Percentiles rank a stretch among this genome's conserved stretches.
These are phyloP conservation scores for Septoria linicola DNA, from an alignment of 2,329 filamentous ascomycete species.

Conservation along the genomic window DNA sequence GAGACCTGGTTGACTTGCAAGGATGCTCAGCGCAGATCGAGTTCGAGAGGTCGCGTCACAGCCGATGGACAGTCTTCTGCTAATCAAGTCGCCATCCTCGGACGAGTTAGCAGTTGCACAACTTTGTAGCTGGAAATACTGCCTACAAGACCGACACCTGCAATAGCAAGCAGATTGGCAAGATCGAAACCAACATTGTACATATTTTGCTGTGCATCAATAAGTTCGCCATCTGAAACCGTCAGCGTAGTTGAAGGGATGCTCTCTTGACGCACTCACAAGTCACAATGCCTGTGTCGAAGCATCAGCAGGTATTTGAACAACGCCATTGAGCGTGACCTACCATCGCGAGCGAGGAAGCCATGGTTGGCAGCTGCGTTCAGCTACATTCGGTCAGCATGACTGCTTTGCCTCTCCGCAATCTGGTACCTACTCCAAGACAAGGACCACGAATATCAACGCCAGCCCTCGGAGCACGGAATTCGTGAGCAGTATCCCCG, in stretches of 20 bases:
- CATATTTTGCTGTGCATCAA: conserved; percentile 46
- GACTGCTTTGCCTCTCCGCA: no score
- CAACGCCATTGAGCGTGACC: no score
- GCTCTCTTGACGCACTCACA: no score
- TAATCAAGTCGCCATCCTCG: conserved; percentile 29
- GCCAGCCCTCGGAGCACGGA: conserved; percentile 36
- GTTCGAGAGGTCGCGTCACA: conserved; percentile 45
- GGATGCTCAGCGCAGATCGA: conserved; percentile 31
- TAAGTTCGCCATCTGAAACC: conserved; percentile 41
- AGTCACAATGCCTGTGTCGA: no score
- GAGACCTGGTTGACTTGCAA: conserved; percentile 41
- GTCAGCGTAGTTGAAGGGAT: no score
- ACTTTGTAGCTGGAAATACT: conserved; percentile 32
- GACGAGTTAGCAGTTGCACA: no score
- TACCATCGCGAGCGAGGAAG: conserved; percentile 46
- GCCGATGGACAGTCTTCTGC: conserved; percentile 43
- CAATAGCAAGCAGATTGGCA: conserved; percentile 38
- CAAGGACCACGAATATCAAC: conserved; percentile 43
- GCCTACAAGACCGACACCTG: conserved; percentile 27
- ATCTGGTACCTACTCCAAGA: conserved; percentile 39
- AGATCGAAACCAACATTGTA: conserved; percentile 45
- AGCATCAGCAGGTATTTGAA: no score
- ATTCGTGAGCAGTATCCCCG: conserved; percentile 43
- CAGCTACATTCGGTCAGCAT: no score
- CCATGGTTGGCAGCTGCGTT: conserved; percentile 38